Conservation (phyloP, 345 rosid species). For the Cardamine occulta region DNA sequence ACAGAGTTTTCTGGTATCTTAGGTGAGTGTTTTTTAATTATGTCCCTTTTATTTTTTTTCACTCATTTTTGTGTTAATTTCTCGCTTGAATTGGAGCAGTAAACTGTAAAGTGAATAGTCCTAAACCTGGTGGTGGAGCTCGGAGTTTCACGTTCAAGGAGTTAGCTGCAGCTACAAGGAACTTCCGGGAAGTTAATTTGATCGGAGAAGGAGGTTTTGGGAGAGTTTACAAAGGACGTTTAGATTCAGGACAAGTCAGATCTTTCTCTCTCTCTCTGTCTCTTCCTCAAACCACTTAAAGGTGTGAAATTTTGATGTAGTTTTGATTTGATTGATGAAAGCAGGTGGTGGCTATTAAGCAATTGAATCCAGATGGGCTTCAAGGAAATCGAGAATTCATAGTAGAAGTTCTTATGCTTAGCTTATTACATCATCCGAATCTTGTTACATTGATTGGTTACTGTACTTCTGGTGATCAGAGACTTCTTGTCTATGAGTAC, state of each 20-base stretch:
- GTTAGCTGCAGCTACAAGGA: slow-evolving; percentile 72
- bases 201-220: slow-evolving; percentile 98
- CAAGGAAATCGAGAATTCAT: slow-evolving; percentile 94
- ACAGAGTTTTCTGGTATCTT: slow-evolving; percentile 44
- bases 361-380: slow-evolving; percentile 83
- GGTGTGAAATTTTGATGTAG: too few species aligned
- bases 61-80: neutral
- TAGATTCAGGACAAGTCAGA: slow-evolving; percentile 78
- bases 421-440: slow-evolving; percentile 83
- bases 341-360: slow-evolving; percentile 93
- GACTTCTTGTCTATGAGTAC: slow-evolving; percentile 92
- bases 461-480: slow-evolving; percentile 94
- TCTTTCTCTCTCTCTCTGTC: neutral
- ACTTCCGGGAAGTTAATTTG: slow-evolving; percentile 76
- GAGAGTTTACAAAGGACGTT: slow-evolving; percentile 83
- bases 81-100: slow-evolving; percentile 37
- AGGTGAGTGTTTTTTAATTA: slow-evolving; percentile 9
- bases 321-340: slow-evolving; percentile 22
- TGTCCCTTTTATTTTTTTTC: neutral
- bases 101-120: slow-evolving; percentile 43
- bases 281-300: neutral
- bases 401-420: slow-evolving; percentile 96
- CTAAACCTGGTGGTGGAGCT: slow-evolving; percentile 58
- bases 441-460: slow-evolving; percentile 90
- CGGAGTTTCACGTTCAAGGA: slow-evolving; percentile 85